Base-by-base conservation (phyloP, 371 early-diverging fungal genomes). In the Chytridiales sp. region DNA sequence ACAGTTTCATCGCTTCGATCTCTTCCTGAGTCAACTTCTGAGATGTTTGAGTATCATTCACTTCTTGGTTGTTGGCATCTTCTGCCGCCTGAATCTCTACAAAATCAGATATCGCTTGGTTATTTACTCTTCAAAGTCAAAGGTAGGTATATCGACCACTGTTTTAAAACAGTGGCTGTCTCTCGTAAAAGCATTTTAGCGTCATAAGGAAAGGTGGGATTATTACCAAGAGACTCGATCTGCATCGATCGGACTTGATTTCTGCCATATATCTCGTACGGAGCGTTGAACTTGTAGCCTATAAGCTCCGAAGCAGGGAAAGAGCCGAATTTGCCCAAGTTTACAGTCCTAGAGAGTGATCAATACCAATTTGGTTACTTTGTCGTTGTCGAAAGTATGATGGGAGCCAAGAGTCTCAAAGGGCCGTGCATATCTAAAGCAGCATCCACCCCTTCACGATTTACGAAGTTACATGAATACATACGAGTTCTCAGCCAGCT, bases 281-380 rank as follows among this genome's bases (percentile, higher is more conserved):
- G 86, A 30, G 89, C 76, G 43, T 91, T 92, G 74, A 80, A 93
- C 1, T 88, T 86, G 41, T 85, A 77, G 3, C 93, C 95, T 55
- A 97, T 85, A 27, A 97, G 76, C 46, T 82, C 85, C 60, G 85
- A 75, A 5, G 86, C 78, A 29, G 80, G 66, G 77, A 95, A 95
- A 4, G 75, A 72, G 26, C 98, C 98, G 78, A 97, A 97, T 72
- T 97, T 97, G 42, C 98, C 98, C 32, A 97, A 69, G 3, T 81
- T 75, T 1, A 94, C 72, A 13, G 64, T 79, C 11, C 89, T 88
- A 61, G 1, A 4, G 1, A 0, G 47, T n/a, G n/a, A n/a, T n/a
- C n/a, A n/a, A n/a, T n/a, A n/a, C n/a, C n/a, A n/a, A n/a, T n/a
- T n/a, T n/a, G n/a, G n/a, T n/a, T n/a, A 47, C 21, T 31, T 46